These are phyloP conservation scores for Flammula alnicola DNA, from an alignment of 1,284 basidiomycete genomes.

Conservation along the genomic window DNA sequence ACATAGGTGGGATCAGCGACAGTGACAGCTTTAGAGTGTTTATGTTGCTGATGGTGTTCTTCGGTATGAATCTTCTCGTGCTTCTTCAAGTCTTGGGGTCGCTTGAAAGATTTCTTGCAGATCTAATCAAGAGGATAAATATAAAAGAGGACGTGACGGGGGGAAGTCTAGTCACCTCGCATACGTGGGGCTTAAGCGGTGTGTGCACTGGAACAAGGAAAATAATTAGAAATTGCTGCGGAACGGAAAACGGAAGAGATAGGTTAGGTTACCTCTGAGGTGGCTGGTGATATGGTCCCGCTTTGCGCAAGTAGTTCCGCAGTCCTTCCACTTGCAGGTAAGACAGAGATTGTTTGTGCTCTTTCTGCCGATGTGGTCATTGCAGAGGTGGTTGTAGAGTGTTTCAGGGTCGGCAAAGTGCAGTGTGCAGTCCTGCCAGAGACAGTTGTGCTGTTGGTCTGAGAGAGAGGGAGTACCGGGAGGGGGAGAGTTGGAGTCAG, in stretches of 20 bases:
- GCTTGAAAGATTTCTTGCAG: slow-evolving; percentile 97
- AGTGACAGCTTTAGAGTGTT: slow-evolving; percentile 93
- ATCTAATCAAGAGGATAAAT: slow-evolving; percentile 49
- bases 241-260: slow-evolving; percentile 11
- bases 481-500: slow-evolving; percentile 3
- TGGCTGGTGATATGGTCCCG: slow-evolving; percentile 97
- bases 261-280: slow-evolving; percentile 66
- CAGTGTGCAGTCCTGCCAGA: slow-evolving; percentile 70
- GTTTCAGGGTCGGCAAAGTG: slow-evolving; percentile 70
- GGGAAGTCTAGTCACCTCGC: slow-evolving; percentile 55
- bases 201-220: slow-evolving; percentile 93
- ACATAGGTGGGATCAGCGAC: slow-evolving; percentile 74
- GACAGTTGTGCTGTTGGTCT: slow-evolving; percentile 50
- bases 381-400: slow-evolving; percentile 90
- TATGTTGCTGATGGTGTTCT: slow-evolving; percentile 93
- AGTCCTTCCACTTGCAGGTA: slow-evolving; percentile 93
- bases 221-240: no score
- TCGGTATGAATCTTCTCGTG: slow-evolving; percentile 99
- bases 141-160: slow-evolving; percentile 5
- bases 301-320: slow-evolving; percentile 89
- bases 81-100: slow-evolving; percentile 98
- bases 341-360: slow-evolving; percentile 95
- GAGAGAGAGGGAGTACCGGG: slow-evolving; percentile 10
- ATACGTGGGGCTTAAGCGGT: slow-evolving; percentile 94
- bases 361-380: slow-evolving; percentile 95